Evolutionary conservation across 805 yeast genomes (phyloP).

Genomic region (Blastobotrys robertii): DNA sequence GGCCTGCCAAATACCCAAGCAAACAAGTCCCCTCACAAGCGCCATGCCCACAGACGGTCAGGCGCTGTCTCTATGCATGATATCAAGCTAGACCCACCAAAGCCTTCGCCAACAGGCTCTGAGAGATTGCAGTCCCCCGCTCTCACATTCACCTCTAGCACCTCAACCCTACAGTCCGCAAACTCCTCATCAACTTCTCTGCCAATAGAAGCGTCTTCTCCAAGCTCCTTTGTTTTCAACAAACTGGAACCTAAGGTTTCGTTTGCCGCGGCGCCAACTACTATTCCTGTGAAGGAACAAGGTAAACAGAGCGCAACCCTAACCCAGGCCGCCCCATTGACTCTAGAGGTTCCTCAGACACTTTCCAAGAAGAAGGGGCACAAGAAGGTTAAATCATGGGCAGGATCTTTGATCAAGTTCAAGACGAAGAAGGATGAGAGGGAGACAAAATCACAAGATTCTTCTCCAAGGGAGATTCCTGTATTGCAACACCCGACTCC

Average conservation of each 20-base stretch:
- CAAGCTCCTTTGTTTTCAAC: too few relatives aligned
- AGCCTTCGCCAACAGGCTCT: slow-evolving; percentile 9
- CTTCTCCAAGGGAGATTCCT: too few relatives aligned
- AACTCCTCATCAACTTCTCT: slow-evolving; percentile 4
- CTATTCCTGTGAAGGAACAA: neutral
- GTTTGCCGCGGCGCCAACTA: slow-evolving; percentile 3
- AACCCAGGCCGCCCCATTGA: neutral
- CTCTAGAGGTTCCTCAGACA: too few relatives aligned
- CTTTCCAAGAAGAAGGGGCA: slow-evolving; percentile 15
- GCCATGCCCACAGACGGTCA: slow-evolving; percentile 6
- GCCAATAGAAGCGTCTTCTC: neutral
- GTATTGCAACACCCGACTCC: too few relatives aligned
- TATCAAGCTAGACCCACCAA: neutral
- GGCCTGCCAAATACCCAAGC: neutral
- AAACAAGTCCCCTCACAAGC: slow-evolving; percentile 4
- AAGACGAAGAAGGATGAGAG: slow-evolving; percentile 3
- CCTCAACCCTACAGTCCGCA: slow-evolving; percentile 3
- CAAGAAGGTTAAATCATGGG: slow-evolving; percentile 32
- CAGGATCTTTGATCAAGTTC: slow-evolving; percentile 25
- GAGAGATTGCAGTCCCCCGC: slow-evolving; percentile 11
- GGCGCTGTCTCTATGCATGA: slow-evolving; percentile 6
- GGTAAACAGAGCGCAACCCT: neutral
- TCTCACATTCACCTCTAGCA: slow-evolving; percentile 7
- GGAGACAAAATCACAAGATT: slow-evolving; percentile 1
- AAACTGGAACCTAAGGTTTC: neutral